These are phyloP conservation scores for Fusarium papillatum DNA, from an alignment of 2,329 filamentous ascomycete species.

Conservation along the genomic window DNA sequence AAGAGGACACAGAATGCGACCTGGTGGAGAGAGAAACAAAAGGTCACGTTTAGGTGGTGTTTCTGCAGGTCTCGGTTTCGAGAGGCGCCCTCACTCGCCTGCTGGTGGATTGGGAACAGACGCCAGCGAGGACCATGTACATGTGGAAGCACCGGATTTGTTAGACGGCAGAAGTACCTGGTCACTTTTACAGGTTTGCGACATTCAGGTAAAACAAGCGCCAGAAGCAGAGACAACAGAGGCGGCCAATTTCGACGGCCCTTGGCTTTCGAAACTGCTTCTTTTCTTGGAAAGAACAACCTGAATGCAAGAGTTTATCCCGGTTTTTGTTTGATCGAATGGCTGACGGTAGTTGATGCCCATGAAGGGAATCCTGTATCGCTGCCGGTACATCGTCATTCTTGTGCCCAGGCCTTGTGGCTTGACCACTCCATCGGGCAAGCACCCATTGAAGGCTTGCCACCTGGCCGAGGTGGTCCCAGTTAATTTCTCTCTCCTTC, in stretches of 20 bases:
- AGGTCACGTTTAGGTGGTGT: constrained; percentile 12
- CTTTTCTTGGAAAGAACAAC: constrained; percentile 4
- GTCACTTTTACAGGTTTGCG: constrained; percentile 11
- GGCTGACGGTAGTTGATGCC: constrained; percentile 11
- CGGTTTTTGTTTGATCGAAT: constrained; percentile 2
- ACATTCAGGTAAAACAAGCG: constrained; percentile 37
- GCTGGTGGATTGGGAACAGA: constrained; percentile 29
- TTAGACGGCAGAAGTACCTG: constrained; percentile 23
- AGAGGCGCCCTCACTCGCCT: constrained; percentile 37
- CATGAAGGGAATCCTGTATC: neutral
- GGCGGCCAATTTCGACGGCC: constrained; percentile 25
- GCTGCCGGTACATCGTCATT: constrained; percentile 2
- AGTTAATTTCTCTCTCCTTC: constrained; percentile 28
- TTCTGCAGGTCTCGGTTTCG: constrained; percentile 41
- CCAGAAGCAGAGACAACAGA: constrained; percentile 25
- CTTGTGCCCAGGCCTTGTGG: neutral
- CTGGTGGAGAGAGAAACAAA: constrained; percentile 32
- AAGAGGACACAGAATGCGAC: constrained; percentile 17
- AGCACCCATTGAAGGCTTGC: constrained; percentile 38
- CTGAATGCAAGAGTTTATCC: neutral
- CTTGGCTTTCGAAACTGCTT: constrained; percentile 11
- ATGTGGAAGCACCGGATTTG: neutral
- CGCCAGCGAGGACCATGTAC: constrained; percentile 26
- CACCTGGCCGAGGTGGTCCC: constrained; percentile 39
- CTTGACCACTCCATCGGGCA: constrained; percentile 4